Base-by-base conservation (phyloP, 1,139 yeast species). In the Debaryomyces sp. region DNA sequence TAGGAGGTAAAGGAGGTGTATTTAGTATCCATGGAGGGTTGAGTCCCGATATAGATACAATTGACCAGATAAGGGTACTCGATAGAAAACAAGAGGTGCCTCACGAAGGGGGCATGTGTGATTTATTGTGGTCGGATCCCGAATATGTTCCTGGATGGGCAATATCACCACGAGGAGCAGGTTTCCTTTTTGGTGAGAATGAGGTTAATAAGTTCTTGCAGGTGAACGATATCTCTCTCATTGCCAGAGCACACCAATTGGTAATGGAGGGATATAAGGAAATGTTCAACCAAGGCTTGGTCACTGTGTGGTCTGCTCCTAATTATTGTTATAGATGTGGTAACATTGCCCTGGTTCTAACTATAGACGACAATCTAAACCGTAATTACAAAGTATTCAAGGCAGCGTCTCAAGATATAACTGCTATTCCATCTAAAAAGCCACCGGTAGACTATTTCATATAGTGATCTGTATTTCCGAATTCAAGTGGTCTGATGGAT, bases 21-120 rank as follows among this genome's bases (percentile, higher is more conserved):
- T 89, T 91, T 63, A 90, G 97, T 66, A 79, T 91, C 30, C 97
- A 91, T 64, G 97, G 96, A 45, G 97, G 97, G 1, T 75, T 91
- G 47, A 86, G 95, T 50, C 97, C 97, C 38, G 88, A 87, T 67
- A 85, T 91, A 46, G 94, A 88, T 57, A 80, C 90, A 1, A 78
- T 91, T 40, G 96, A 91, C 66, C 94, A 90, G 63, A 89, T 91
- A 33, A 75, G 94, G 51, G 81, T 80, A 41, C 71, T 88, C 41
- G 89, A 89, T 67, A 75, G 97, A 59, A 85, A 89, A 58, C 96
- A 91, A 66, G 97, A 91, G 66, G 97, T 91, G 18, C 97, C 97
- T 9, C 97, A 91, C 60, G 97, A 91, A 62, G 97, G 97, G 2
- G 92, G 96, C 38, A 90, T 91, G 97, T 91, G 97, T 67, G 97